A percentile compares a stretch with the other conserved stretches of the same genome.
These are phyloP conservation scores for Allantophomopsis cytisporea DNA, from an alignment of 2,329 filamentous ascomycete species.

Conservation along the genomic window DNA sequence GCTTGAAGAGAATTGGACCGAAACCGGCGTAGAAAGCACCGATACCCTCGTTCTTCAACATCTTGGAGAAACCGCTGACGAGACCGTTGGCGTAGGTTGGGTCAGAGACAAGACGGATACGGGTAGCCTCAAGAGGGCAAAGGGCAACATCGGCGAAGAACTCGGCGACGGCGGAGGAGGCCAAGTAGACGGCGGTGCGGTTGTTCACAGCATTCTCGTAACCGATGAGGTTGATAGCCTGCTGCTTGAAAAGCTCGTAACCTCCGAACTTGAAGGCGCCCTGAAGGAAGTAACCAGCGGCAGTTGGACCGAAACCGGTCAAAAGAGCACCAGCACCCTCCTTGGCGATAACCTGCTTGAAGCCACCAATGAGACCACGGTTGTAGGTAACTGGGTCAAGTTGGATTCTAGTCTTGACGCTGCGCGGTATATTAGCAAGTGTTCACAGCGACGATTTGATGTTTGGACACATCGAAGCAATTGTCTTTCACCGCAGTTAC, in stretches of 20 bases:
- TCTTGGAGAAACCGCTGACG: slow-evolving; percentile 69
- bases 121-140: slow-evolving; percentile 84
- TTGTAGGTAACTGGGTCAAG: slow-evolving; percentile 85
- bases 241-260: slow-evolving; percentile 95
- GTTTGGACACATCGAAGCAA: background rate
- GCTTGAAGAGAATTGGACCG: slow-evolving; percentile 75
- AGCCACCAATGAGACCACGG: slow-evolving; percentile 72
- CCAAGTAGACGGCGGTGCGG: slow-evolving; percentile 71
- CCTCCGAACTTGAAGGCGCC: slow-evolving; percentile 89
- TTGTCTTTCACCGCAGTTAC: too few relatives aligned
- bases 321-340: slow-evolving; percentile 79
- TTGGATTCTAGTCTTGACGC: slow-evolving; percentile 93
- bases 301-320: slow-evolving; percentile 76
- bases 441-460: slow-evolving; percentile 3
- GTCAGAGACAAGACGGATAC: slow-evolving; percentile 85
- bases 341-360: slow-evolving; percentile 71
- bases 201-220: slow-evolving; percentile 66
- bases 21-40: slow-evolving; percentile 87
- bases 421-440: slow-evolving; percentile 24
- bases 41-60: slow-evolving; percentile 68
- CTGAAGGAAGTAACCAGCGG: slow-evolving; percentile 87
- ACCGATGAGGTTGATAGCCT: slow-evolving; percentile 69
- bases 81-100: slow-evolving; percentile 76
- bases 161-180: slow-evolving; percentile 49
- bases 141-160: slow-evolving; percentile 70